Evolutionary conservation across 768 basidiomycete genomes (phyloP), one percentile per base, ranked within the genome.

Genomic region (Mycena albidolilacea): DNA sequence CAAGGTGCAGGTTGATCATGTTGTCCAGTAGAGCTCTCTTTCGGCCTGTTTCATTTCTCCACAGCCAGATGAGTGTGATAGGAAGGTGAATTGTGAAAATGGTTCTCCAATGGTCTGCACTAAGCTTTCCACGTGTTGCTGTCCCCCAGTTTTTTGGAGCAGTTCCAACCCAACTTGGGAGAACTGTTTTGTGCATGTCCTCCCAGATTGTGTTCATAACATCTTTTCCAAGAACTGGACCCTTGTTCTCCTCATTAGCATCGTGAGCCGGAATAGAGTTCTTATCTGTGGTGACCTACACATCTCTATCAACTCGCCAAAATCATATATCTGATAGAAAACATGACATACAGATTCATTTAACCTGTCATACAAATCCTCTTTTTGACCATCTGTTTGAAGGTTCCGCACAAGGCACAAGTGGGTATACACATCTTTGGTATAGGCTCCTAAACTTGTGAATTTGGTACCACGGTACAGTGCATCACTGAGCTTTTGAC

Each of bases 91-190:
- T 77, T 0, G 78, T 77, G 68, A 80, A 81, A 2, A 80, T 68
- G 2, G 78, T 77, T 5, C 81, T 67, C 82, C 83, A 86, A 39
- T 86, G 80, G 54, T 85, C 80, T 0, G 83, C 83, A 41, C 75
- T 79, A 9, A 83, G 79, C 57, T 82, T 82, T 21, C 81, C 81
- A 7, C 75, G 63, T 64, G 41, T 78, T 9, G 38, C n/a, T 52
- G 77, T 78, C 12, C 80, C 74, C 79, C 72, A 73, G 62, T 76
- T 65, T 37, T 73, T 30, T 37, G 79, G 78, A 48, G 79, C 75
- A 14, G 63, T 15, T 21, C 70, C 44, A 52, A 79, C 55, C 79
- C 80, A 78, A 17, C 60, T 75, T 37, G 80, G 80, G 17, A 83
- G 71, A 21, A 71, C 48, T 23, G 79, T 80, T 12, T 62, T 59